These are phyloP conservation scores for Penicillium frequentans DNA, from an alignment of 2,329 filamentous ascomycete species.

Conservation along the genomic window DNA sequence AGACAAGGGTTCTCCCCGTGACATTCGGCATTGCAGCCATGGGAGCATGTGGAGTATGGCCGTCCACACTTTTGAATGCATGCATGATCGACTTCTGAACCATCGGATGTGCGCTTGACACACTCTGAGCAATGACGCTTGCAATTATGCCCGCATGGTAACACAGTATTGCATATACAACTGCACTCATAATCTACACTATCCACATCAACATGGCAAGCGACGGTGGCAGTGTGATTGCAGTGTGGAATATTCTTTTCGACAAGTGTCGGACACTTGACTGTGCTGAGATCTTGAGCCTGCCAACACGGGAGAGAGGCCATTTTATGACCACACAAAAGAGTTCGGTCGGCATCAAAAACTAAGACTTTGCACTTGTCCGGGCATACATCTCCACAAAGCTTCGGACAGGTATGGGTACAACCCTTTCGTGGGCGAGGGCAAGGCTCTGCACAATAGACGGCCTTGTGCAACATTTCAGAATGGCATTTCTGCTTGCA, in stretches of 20 bases:
- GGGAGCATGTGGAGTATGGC: slow-evolving; percentile 55
- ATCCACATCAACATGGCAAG: slow-evolving; percentile 53
- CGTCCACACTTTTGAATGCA: slow-evolving; percentile 50
- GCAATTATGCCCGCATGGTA: slow-evolving; percentile 63
- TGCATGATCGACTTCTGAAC: slow-evolving; percentile 48
- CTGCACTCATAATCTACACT: slow-evolving; percentile 48
- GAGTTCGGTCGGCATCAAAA: slow-evolving; percentile 20
- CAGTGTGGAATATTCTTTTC: slow-evolving; percentile 55
- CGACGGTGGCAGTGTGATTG: slow-evolving; percentile 51
- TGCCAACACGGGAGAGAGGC: slow-evolving; percentile 37
- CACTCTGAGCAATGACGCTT: slow-evolving; percentile 52
- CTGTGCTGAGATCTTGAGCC: slow-evolving; percentile 44
- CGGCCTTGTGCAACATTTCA: slow-evolving; percentile 41
- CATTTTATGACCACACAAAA: slow-evolving; percentile 34
- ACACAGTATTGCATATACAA: slow-evolving; percentile 45
- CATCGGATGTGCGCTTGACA: slow-evolving; percentile 30
- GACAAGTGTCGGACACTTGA: slow-evolving; percentile 54
- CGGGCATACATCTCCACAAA: slow-evolving; percentile 44
- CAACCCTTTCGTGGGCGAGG: slow-evolving; percentile 38
- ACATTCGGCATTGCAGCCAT: slow-evolving; percentile 54
- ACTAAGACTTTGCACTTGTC: slow-evolving; percentile 32
- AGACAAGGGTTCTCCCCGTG: slow-evolving; percentile 45
- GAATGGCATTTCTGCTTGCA: slow-evolving; percentile 50
- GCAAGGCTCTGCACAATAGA: slow-evolving; percentile 45
- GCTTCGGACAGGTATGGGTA: slow-evolving; percentile 42